A percentile compares a stretch with the other conserved stretches of the same genome.
Evolutionary conservation across 2,329 filamentous ascomycete species (phyloP).

Genomic region (Aspergillus pseudoviridinutans): DNA sequence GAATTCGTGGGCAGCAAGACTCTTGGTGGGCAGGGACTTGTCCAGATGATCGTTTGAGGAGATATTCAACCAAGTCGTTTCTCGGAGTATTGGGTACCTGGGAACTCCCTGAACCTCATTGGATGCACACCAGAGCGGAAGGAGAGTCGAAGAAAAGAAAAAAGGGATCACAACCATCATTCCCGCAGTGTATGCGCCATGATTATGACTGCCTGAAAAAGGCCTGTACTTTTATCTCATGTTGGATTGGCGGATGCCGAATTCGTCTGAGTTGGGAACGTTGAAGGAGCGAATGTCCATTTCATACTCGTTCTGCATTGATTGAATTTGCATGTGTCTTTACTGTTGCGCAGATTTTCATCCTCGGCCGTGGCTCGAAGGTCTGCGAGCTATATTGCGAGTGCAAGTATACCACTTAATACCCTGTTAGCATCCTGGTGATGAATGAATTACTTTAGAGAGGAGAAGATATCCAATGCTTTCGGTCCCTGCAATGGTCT

Average conservation of each 20-base stretch:
- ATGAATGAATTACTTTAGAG: constrained; percentile 9
- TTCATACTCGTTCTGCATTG: background rate
- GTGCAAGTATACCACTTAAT: constrained; percentile 13
- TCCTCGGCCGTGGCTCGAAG: background rate
- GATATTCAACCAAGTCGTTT: background rate
- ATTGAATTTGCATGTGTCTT: background rate
- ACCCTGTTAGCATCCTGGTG: constrained; percentile 17
- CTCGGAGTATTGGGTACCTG: background rate
- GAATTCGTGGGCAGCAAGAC: constrained; percentile 73
- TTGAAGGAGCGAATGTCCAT: background rate
- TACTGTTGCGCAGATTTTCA: background rate
- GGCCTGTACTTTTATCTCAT: constrained; percentile 19
- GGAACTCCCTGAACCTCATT: background rate
- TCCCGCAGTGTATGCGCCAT: constrained; percentile 15
- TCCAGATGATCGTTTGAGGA: constrained; percentile 88
- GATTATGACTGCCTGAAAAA: constrained; percentile 16
- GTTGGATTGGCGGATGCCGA: constrained; percentile 5
- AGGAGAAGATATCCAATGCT: background rate
- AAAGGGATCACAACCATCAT: constrained; percentile 4
- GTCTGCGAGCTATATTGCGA: constrained; percentile 6
- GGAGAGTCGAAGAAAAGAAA: background rate
- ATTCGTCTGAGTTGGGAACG: constrained; percentile 1
- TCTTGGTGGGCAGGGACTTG: constrained; percentile 85
- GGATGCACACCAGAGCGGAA: background rate
- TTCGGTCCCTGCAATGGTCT: background rate